phyloP scores from a whole-genome alignment of 768 basidiomycete genomes.

The Gloeopeniophorella convolvens region DNA sequence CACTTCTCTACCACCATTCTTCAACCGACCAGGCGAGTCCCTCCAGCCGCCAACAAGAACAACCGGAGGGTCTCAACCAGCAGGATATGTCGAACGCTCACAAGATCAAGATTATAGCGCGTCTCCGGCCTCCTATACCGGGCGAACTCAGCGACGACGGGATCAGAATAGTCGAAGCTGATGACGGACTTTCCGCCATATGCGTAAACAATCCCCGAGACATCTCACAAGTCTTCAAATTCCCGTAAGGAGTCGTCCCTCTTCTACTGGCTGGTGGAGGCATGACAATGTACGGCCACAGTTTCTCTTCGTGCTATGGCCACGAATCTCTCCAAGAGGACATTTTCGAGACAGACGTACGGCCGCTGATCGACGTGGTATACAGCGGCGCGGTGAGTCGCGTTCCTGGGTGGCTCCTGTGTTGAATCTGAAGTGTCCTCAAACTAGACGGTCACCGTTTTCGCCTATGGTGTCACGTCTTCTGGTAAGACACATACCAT shows the following conservation, averaged over 20 bases:
- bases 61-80: not conserved
- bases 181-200: slow-evolving; percentile 41
- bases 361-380: slow-evolving; percentile 71
- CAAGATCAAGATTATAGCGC: slow-evolving; percentile 67
- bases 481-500: slow-evolving; percentile 92
- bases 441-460: slow-evolving; percentile 80
- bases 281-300: slow-evolving; percentile 23
- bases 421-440: too few relatives aligned
- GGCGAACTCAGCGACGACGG: slow-evolving; percentile 59
- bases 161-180: slow-evolving; percentile 43
- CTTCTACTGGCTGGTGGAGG: not conserved
- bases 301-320: slow-evolving; percentile 74
- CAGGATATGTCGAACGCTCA: slow-evolving; percentile 24
- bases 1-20: too few relatives aligned
- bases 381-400: slow-evolving; percentile 63
- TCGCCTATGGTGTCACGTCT: slow-evolving; percentile 87
- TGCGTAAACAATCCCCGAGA: slow-evolving; percentile 68
- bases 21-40: too few relatives aligned
- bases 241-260: slow-evolving; percentile 45
- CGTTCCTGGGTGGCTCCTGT: too few relatives aligned
- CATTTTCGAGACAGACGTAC: slow-evolving; percentile 70
- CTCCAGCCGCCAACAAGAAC: not conserved
- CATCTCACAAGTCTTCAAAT: slow-evolving; percentile 63
- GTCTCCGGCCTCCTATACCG: slow-evolving; percentile 58
- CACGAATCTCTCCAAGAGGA: slow-evolving; percentile 64